Evolutionary conservation across 2,329 filamentous ascomycete genomes (phyloP), one percentile per base, ranked within the genome.

Genomic region (Fusarium heterosporum): DNA sequence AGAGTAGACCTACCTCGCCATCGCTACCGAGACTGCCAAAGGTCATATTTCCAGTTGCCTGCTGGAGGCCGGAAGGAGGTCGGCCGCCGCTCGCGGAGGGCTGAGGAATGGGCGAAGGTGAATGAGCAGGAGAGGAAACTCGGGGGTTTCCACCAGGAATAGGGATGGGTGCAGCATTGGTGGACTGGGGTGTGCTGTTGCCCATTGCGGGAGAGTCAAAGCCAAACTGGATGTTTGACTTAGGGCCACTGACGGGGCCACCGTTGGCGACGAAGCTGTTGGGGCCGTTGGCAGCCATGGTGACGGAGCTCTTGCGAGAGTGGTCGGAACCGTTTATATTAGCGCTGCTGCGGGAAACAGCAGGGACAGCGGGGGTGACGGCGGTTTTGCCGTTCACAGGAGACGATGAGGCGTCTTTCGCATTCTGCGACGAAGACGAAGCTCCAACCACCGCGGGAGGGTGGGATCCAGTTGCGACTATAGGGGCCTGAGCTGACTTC

Each of bases 31-130:
- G 90, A 80, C 91, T 94, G 69, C 94, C 94, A 82, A 97, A 97
- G 51, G 92, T 87, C 78, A 90, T 89, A 74, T 88, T 90, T 45
- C 78, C 78, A 54, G 87, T 87, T 70, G 90, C 88, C 68, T 89
- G 89, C 70, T 90, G 85, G 68, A 93, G 85, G 67, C 87, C 87
- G 32, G 93, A 90, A 42, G 93, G 93, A 71, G 94, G 94, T 74
- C 93, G 93, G 72, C 93, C 93, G 74, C 93, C 96, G 74, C 90
- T 92, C 32, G 90, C 89, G 54, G 90, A 88, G 50, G 93, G 93
- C 78, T 95, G 92, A 30, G 96, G 95, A 72, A 98, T 98, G 6
- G 96, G 96, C 40, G 93, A 95, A 6, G 96, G 96, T 43, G 95
- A 97, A 71, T 91, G 90, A 47, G 92, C 89, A 8, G 96, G 96